Conservation (phyloP, 2,329 filamentous ascomycete genomes). For the Cladosporium velox region DNA sequence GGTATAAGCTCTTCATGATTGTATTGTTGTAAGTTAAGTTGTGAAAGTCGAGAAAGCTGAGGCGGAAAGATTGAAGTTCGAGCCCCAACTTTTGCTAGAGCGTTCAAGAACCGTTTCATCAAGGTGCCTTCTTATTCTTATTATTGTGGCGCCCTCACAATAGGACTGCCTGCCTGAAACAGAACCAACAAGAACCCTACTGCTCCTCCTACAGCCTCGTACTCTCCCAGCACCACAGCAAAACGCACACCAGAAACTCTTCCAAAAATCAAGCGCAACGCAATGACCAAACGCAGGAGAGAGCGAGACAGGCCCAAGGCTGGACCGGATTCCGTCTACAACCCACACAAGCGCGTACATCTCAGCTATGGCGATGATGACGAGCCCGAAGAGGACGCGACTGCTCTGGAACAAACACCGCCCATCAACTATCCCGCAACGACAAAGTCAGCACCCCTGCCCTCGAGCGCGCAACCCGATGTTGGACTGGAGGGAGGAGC, state of each 20-base stretch:
- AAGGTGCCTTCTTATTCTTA: conserved; percentile 9
- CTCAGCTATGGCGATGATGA: conserved; percentile 38
- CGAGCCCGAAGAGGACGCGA: conserved; percentile 24
- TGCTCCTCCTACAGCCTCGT: not conserved
- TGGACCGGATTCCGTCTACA: conserved; percentile 32
- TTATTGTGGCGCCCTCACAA: not conserved
- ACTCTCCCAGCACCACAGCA: not conserved
- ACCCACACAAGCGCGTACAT: conserved; percentile 38
- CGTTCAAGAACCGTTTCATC: conserved; percentile 1
- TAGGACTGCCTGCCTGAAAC: not conserved
- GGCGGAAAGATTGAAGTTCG: not conserved
- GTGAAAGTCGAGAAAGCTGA: not conserved
- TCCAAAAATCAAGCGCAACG: not conserved
- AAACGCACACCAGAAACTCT: not conserved
- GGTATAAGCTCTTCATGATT: not conserved
- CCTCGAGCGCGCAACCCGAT: not conserved
- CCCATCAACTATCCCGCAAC: conserved; percentile 11
- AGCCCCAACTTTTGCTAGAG: not conserved
- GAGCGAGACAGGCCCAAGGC: conserved; percentile 38
- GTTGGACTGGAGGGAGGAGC: not conserved
- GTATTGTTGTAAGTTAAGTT: not conserved
- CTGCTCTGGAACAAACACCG: conserved; percentile 1
- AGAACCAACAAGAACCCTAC: not conserved
- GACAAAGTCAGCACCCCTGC: not conserved
- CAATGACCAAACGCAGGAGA: conserved; percentile 33